These are phyloP conservation scores for Anisogramma anomala DNA, from an alignment of 2,329 filamentous ascomycete species.

Conservation along the genomic window DNA sequence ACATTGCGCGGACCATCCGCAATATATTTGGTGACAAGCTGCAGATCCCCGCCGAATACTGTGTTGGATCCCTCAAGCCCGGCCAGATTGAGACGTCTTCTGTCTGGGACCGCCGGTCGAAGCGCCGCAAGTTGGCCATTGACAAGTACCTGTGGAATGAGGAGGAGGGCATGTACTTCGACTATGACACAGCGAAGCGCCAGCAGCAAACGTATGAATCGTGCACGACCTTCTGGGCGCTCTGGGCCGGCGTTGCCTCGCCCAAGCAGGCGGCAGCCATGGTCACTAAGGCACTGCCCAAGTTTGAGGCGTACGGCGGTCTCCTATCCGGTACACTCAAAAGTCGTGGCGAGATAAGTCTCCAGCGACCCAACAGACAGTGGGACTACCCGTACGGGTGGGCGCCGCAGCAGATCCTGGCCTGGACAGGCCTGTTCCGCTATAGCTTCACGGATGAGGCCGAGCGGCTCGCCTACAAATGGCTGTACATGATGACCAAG, in stretches of 20 bases:
- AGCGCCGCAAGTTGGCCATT: constrained; percentile 71
- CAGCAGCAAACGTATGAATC: constrained; percentile 76
- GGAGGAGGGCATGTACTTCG: constrained; percentile 89
- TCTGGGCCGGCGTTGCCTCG: constrained; percentile 85
- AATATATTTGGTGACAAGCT: constrained; percentile 74
- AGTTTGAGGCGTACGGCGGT: constrained; percentile 79
- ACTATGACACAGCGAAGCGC: constrained; percentile 80
- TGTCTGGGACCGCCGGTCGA: constrained; percentile 80
- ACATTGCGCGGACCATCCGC: constrained; percentile 80
- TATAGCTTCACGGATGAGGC: constrained; percentile 90
- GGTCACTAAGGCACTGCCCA: constrained; percentile 70
- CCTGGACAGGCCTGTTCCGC: constrained; percentile 83
- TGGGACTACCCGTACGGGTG: constrained; percentile 99
- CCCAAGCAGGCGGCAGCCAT: constrained; percentile 77
- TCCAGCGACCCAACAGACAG: constrained; percentile 84
- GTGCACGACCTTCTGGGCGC: constrained; percentile 90
- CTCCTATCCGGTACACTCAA: constrained; percentile 81
- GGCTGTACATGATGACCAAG: constrained; percentile 97
- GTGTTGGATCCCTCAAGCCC: constrained; percentile 52
- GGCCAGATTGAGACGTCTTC: constrained; percentile 71
- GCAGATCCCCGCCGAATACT: constrained; percentile 72
- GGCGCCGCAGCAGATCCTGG: constrained; percentile 97
- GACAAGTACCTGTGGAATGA: constrained; percentile 94
- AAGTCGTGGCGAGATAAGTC: constrained; percentile 66
- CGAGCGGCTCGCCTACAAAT: constrained; percentile 83